Percentiles rank a stretch among this genome's conserved stretches.
These are phyloP conservation scores for Ceratobasidium sp. DNA, from an alignment of 1,284 basidiomycete genomes.

Conservation along the genomic window DNA sequence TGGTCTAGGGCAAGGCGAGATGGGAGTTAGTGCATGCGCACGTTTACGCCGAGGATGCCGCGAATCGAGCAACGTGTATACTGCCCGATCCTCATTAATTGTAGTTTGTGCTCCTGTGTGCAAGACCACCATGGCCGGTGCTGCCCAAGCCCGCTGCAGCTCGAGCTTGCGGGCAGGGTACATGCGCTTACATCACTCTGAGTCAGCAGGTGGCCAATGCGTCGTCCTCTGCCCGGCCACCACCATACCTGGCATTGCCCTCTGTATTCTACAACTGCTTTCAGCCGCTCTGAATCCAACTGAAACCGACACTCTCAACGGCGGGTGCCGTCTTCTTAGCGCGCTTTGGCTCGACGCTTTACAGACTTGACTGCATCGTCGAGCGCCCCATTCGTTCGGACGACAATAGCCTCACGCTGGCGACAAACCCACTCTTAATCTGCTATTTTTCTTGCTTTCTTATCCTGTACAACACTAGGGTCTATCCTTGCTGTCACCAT, in stretches of 20 bases:
- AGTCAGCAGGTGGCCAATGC: constrained; percentile 6
- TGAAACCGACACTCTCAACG: neutral
- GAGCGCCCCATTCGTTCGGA: constrained; percentile 16
- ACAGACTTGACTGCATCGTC: neutral
- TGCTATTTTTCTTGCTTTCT: neutral
- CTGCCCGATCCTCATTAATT: constrained; percentile 1
- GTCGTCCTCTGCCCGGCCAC: neutral
- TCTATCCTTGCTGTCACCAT: neutral
- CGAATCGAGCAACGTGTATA: neutral
- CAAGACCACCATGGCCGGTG: neutral
- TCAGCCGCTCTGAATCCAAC: neutral
- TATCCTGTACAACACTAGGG: neutral
- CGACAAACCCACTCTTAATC: neutral
- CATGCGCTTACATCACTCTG: constrained; percentile 16
- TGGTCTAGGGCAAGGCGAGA: neutral
- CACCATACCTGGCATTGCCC: neutral
- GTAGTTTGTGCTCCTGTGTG: neutral
- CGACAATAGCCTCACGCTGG: constrained; percentile 3
- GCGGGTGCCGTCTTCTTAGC: neutral
- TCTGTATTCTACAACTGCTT: constrained; percentile 2
- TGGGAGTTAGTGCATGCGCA: neutral
- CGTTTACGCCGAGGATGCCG: neutral
- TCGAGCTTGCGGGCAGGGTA: constrained; percentile 1
- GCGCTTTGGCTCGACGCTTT: neutral
- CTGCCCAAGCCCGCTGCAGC: neutral